Evolutionary conservation across 306 rosid genomes (phyloP).

Genomic region (Rosa multiflora): DNA sequence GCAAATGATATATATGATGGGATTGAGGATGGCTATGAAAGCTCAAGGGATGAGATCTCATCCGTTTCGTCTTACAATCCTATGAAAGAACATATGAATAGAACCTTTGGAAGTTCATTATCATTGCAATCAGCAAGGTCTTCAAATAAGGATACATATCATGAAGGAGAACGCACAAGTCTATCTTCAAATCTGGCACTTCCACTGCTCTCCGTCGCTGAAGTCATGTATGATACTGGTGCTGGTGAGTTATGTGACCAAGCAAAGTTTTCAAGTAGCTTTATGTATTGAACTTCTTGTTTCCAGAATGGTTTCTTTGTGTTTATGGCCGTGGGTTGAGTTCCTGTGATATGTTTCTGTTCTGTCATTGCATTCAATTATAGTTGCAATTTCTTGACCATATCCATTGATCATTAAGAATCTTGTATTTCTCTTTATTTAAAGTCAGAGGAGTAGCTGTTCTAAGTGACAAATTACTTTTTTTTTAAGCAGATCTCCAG

Average conservation of each 20-base stretch:
- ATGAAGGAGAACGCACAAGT: slow-evolving; percentile 70
- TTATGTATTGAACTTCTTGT: slow-evolving; percentile 6
- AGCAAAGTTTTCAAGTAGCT: slow-evolving; percentile 18
- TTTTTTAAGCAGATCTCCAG: slow-evolving; percentile 53
- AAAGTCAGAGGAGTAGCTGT: slow-evolving; percentile 26
- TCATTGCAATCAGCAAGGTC: slow-evolving; percentile 83
- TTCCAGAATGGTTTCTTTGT: slow-evolving; percentile 20
- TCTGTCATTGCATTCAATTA: not conserved
- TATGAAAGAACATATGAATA: slow-evolving; percentile 56
- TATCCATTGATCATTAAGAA: not conserved
- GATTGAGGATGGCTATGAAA: slow-evolving; percentile 85
- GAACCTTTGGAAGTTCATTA: slow-evolving; percentile 77
- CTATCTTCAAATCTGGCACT: slow-evolving; percentile 66
- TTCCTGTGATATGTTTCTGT: not conserved
- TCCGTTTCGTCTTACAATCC: slow-evolving; percentile 96
- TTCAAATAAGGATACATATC: slow-evolving; percentile 49
- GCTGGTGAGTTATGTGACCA: slow-evolving; percentile 50
- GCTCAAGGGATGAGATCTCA: slow-evolving; percentile 90
- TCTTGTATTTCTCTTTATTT: slow-evolving; percentile 17
- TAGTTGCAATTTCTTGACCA: not conserved
- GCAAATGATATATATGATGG: slow-evolving; percentile 78
- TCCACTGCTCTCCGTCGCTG: slow-evolving; percentile 78
- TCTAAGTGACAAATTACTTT: slow-evolving; percentile 30
- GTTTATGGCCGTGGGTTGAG: not conserved
- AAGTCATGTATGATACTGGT: slow-evolving; percentile 60